Evolutionary conservation across 176 grass and related monocot species (phyloP).

Genomic region (Dendrocalamus sinicus): DNA sequence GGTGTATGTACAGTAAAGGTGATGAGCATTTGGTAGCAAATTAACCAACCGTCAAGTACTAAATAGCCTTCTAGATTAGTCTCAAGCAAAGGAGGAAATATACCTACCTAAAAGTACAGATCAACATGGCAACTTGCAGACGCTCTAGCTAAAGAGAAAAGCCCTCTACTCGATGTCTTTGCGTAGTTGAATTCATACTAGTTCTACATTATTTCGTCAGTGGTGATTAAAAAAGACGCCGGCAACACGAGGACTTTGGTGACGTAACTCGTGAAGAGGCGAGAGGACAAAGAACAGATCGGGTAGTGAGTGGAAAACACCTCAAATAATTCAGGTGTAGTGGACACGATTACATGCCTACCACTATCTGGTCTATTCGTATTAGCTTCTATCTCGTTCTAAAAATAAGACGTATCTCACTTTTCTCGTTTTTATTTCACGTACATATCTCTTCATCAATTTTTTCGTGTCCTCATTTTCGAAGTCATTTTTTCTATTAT

Average conservation of each 20-base stretch:
- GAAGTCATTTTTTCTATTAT: too few species aligned
- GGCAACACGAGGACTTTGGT: not conserved
- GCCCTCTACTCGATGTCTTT: not conserved
- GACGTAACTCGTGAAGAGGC: not conserved
- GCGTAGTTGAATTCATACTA: constrained; percentile 11
- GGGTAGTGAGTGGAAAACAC: not conserved
- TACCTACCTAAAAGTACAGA: constrained; percentile 25
- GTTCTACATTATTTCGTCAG: not conserved
- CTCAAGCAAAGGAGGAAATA: not conserved
- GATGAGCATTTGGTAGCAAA: not conserved
- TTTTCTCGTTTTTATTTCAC: too few species aligned
- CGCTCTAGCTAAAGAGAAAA: not conserved
- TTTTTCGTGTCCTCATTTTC: too few species aligned
- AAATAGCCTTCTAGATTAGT: not conserved
- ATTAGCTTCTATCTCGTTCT: rapidly evolving
- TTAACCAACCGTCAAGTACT: not conserved
- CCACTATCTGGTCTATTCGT: too few species aligned
- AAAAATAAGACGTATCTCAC: too few species aligned
- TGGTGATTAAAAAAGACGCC: not conserved
- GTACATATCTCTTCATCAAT: too few species aligned
- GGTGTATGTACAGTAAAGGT: not conserved
- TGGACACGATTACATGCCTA: not conserved
- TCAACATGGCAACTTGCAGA: constrained; percentile 19
- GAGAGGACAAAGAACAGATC: not conserved
- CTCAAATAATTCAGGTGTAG: not conserved